Conservation (phyloP, 2,329 filamentous ascomycete genomes). For the Trichoderma simmonsii region DNA sequence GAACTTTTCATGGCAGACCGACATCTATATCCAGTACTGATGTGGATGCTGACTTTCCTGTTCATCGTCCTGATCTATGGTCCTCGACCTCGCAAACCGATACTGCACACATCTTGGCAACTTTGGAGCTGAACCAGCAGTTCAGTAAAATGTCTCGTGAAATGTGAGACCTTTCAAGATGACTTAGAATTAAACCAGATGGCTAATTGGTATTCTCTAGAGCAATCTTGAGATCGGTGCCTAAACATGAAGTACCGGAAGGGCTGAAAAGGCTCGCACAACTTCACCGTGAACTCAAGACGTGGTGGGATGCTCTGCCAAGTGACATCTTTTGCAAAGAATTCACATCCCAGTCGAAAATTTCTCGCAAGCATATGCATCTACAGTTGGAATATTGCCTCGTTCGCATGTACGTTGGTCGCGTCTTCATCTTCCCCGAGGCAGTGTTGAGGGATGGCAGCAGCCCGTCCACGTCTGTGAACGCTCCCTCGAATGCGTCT, state of each 20-base stretch:
- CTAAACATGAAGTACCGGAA: constrained; percentile 6
- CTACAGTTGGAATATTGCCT: constrained; percentile 52
- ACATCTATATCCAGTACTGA: constrained; percentile 51
- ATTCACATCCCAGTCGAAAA: constrained; percentile 37
- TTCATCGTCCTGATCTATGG: constrained; percentile 43
- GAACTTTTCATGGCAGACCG: constrained; percentile 55
- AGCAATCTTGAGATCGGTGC: neutral
- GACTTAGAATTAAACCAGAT: neutral
- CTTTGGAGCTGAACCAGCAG: constrained; percentile 36
- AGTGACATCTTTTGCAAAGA: constrained; percentile 35
- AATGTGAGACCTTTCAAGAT: constrained; percentile 28
- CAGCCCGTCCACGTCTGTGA: constrained; percentile 28
- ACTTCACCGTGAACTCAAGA: constrained; percentile 23
- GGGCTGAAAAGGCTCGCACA: constrained; percentile 9
- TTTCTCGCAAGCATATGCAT: constrained; percentile 49
- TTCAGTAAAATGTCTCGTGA: constrained; percentile 39
- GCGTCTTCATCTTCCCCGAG: constrained; percentile 49
- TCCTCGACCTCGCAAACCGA: constrained; percentile 40
- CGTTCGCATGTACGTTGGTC: constrained; percentile 51
- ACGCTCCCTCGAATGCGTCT: constrained; percentile 29
- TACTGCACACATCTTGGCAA: constrained; percentile 46
- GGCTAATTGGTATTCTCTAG: neutral
- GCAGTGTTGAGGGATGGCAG: constrained; percentile 29
- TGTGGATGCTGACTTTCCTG: constrained; percentile 52
- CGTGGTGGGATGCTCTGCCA: constrained; percentile 40